Percentiles rank a stretch among this genome's conserved stretches.
Evolutionary conservation across 2,329 filamentous ascomycete species (phyloP).

Genomic region (Cytospora piceae): DNA sequence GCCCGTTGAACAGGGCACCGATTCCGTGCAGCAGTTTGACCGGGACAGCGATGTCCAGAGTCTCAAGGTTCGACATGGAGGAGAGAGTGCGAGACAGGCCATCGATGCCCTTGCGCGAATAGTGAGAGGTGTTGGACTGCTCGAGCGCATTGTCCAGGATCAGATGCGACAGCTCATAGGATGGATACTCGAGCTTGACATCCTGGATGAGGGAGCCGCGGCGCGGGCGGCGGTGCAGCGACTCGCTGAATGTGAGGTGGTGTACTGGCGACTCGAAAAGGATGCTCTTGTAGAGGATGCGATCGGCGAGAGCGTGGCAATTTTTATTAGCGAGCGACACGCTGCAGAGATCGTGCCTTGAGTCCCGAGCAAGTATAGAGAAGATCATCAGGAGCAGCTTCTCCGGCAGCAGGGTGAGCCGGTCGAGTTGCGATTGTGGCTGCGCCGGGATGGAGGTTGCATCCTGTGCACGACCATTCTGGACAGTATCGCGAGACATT

Average conservation of each 20-base stretch:
- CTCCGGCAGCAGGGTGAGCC: slow-evolving; percentile 43
- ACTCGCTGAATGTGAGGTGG: slow-evolving; percentile 53
- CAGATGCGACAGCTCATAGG: slow-evolving; percentile 47
- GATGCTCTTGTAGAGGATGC: slow-evolving; percentile 51
- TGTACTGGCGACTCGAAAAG: slow-evolving; percentile 52
- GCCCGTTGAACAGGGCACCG: slow-evolving; percentile 53
- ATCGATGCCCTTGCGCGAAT: slow-evolving; percentile 43
- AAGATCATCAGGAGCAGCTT: slow-evolving; percentile 47
- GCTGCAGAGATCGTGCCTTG: slow-evolving; percentile 47
- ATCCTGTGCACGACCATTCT: slow-evolving; percentile 11
- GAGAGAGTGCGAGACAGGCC: slow-evolving; percentile 51
- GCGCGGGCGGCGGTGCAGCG: slow-evolving; percentile 49
- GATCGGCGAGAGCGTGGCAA: slow-evolving; percentile 50
- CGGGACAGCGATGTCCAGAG: slow-evolving; percentile 50
- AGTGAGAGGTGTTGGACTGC: slow-evolving; percentile 35
- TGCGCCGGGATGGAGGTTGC: neutral
- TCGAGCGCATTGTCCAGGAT: slow-evolving; percentile 44
- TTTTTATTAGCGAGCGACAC: slow-evolving; percentile 48
- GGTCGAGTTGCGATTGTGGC: slow-evolving; percentile 19
- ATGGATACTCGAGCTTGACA: slow-evolving; percentile 50
- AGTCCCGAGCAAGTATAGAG: slow-evolving; percentile 38
- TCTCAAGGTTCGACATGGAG: slow-evolving; percentile 54
- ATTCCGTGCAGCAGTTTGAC: slow-evolving; percentile 49
- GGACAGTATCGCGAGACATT: slow-evolving; percentile 24
- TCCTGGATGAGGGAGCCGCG: slow-evolving; percentile 52